A percentile compares a stretch with the other conserved stretches of the same genome.
These are phyloP conservation scores for Phytophthora chlamydospora DNA, from an alignment of 352 stramenopile species.

Conservation along the genomic window DNA sequence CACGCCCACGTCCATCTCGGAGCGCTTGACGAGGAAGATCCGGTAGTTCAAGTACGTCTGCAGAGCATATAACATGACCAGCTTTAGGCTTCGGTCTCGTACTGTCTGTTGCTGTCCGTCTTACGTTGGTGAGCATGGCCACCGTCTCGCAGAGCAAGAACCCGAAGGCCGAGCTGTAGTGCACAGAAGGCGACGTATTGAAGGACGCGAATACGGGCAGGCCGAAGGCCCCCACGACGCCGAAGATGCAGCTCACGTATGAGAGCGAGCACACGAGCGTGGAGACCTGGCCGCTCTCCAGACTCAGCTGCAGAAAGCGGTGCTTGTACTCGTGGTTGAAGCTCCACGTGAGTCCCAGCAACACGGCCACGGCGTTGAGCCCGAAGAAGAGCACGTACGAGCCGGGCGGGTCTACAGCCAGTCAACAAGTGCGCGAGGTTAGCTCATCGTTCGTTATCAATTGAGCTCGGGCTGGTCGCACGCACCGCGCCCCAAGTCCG, in stretches of 20 bases:
- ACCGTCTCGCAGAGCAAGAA: constrained; percentile 58
- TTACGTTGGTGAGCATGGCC: constrained; percentile 67
- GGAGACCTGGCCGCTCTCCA: constrained; percentile 44
- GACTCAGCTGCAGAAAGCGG: constrained; percentile 40
- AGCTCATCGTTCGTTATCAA: background rate
- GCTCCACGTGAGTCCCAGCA: constrained; percentile 56
- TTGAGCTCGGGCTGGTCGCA: constrained; percentile 11
- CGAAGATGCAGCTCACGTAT: constrained; percentile 44
- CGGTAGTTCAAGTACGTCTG: constrained; percentile 69
- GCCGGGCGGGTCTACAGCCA: constrained; percentile 41
- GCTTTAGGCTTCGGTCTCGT: background rate
- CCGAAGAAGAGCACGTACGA: constrained; percentile 62
- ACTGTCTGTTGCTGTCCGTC: too few species aligned
- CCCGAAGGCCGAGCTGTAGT: constrained; percentile 48
- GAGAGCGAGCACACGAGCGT: constrained; percentile 37
- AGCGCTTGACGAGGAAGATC: constrained; percentile 59
- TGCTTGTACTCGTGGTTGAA: constrained; percentile 72
- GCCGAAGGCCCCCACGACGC: constrained; percentile 43
- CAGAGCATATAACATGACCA: background rate
- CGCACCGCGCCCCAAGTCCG: constrained; percentile 58
- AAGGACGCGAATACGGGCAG: constrained; percentile 53
- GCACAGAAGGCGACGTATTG: constrained; percentile 40
- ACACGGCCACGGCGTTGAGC: constrained; percentile 49
- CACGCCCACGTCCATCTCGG: constrained; percentile 60
- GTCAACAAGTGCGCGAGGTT: background rate